Evolutionary conservation across 2,329 filamentous ascomycete genomes (phyloP), one percentile per base, ranked within the genome.

Genomic region (Arthrobotrys sphaeroides): DNA sequence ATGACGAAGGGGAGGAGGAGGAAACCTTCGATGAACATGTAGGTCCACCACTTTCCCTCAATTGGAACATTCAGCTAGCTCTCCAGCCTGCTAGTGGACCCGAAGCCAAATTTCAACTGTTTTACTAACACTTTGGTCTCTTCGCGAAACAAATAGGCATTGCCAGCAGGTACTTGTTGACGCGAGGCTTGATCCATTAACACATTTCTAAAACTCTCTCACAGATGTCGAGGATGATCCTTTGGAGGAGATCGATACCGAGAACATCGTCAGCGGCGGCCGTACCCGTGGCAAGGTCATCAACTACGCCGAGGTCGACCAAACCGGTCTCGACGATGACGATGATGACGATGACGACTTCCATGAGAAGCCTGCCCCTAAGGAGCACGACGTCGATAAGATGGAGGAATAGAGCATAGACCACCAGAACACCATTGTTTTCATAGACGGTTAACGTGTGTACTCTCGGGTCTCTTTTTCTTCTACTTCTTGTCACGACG

Each of bases 271-370:
- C 28, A 13, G 5, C 1, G 45, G 33, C 7, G 22, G 31, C 2
- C 70, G 70, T 31, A 68, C 62, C 20, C 70, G 70, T 62, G 16
- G 33, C 10, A 64, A 62, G 13, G 5, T 9, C n/a, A 28, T 74
- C 43, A 45, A 74, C 47, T 74, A 62, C 20, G 13, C 61, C 31
- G 22, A 51, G 7, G 43, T 59, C 57, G 62, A 68, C 40, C 62
- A 67, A 26, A 22, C 62, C 28, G 61, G 53, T 5, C 69, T 67
- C 33, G 43, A 13, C 16, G 55, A 61, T 4, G 69, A 73, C 16
- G 69, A 74, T 6, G 70, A 68, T 20, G 62, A 68, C n/a, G 70
- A 64, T 6, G 67, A 42, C n/a, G 70, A 74, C 28, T 74, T 68
- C 28, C 42, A 67, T 22, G 62, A 68, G 36, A 68, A 73, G 28